These are phyloP conservation scores for Russula dissimulans DNA, from an alignment of 768 basidiomycete species.

Conservation along the genomic window DNA sequence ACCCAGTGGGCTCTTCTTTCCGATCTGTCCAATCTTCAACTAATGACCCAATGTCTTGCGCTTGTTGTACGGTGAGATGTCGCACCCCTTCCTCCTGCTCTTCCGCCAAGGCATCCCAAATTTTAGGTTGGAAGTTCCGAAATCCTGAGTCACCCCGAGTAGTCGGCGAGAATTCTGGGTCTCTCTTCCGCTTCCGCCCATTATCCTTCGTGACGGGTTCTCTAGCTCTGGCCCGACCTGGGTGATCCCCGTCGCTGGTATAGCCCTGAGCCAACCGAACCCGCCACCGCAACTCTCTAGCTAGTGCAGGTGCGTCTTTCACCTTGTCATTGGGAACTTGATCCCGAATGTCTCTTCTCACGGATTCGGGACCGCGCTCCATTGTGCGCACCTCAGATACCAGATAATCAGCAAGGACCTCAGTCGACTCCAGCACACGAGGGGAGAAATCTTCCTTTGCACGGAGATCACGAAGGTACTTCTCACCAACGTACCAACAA, in stretches of 20 bases:
- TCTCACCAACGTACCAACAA: slow-evolving; percentile 87
- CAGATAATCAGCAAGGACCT: slow-evolving; percentile 67
- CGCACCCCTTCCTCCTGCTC: slow-evolving; percentile 35
- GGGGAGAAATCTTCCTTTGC: slow-evolving; percentile 40
- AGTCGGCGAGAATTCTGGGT: slow-evolving; percentile 16
- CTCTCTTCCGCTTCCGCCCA: slow-evolving; percentile 26
- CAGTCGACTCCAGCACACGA: slow-evolving; percentile 64
- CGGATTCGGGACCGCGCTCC: slow-evolving; percentile 60
- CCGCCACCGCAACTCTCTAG: slow-evolving; percentile 82
- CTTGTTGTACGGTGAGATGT: slow-evolving; percentile 31
- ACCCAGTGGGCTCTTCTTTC: slow-evolving; percentile 20
- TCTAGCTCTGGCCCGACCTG: slow-evolving; percentile 27
- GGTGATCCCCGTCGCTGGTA: slow-evolving; percentile 57
- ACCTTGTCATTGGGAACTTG: slow-evolving; percentile 73
- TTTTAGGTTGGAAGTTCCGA: slow-evolving; percentile 51
- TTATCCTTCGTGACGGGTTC: slow-evolving; percentile 12
- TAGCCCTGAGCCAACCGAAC: slow-evolving; percentile 51
- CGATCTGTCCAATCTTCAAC: slow-evolving; percentile 26
- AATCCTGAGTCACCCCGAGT: slow-evolving; percentile 17
- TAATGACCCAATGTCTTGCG: slow-evolving; percentile 37
- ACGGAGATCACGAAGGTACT: slow-evolving; percentile 65
- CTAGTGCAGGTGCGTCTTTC: slow-evolving; percentile 72
- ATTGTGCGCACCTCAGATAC: slow-evolving; percentile 65
- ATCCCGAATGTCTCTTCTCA: slow-evolving; percentile 71
- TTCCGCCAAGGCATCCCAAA: slow-evolving; percentile 50